Base-by-base conservation (phyloP, 129 eudicot genomes). In the Saposhnikovia divaricata region DNA sequence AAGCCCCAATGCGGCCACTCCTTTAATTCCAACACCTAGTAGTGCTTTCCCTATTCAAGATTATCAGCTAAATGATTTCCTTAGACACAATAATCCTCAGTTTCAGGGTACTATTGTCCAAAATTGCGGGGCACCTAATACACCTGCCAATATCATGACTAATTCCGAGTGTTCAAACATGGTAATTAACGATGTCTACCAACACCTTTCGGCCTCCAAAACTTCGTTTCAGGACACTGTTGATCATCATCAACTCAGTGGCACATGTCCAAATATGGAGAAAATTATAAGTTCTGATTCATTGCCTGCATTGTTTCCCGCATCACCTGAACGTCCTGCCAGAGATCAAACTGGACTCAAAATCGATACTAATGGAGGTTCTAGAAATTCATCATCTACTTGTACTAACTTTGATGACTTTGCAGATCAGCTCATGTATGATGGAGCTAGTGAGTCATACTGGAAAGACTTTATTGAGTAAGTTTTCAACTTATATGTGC, bases 401-500 rank as follows among this genome's bases (percentile, higher is more conserved):
- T 38, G 80, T 21, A 77, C 80, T 16, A 74, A 85, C 72, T 83
- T 86, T 43, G 81, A 86, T 47, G 83, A 75, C 70, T 76, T 73
- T 9, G 82, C 46, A 68, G 75, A 65, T 81, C 77, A 82, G n/a
- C 78, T 86, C 65, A 77, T 86, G 80, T 80, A 83, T 80, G 88
- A 85, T 55, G 86, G 75, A 55, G 86, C 84, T 27, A 77, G 50
- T 73, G 74, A 86, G 61, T 46, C 84, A 48, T 83, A 83, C 66
- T 86, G 86, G 86, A 86, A 69, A 83, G 85, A 86, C 40, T 51
- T 86, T 66, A 78, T 80, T 4, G 81, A 86, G 89, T 83, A 80
- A 83, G 89, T 77, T 10, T 19, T 38, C 11, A 16, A 77, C 69
- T 34, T 53, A 21, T 15, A 19, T 55, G n/a, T 53, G 21, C 0